A percentile compares a stretch with the other conserved stretches of the same genome.
Evolutionary conservation across 768 basidiomycete species (phyloP).

Genomic region (Pisolithus tinctorius): DNA sequence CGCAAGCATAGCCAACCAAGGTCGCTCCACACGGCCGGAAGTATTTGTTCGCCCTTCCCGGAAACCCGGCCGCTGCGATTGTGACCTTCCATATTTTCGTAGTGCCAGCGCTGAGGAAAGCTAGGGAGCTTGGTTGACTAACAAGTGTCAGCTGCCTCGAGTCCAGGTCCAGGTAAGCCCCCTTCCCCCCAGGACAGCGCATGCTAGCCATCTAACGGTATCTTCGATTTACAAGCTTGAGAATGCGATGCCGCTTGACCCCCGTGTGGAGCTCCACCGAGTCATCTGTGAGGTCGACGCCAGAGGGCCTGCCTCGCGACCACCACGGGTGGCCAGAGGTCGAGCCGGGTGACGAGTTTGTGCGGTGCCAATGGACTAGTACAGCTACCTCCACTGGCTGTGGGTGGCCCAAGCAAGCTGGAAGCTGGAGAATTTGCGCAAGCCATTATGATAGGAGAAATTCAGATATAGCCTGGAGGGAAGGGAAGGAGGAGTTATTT

Average conservation of each 20-base stretch:
- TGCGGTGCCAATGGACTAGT: constrained; percentile 77
- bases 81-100: constrained; percentile 85
- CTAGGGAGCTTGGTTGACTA: constrained; percentile 62
- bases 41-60: constrained; percentile 78
- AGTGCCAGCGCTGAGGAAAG: constrained; percentile 65
- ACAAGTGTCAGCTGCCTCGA: constrained; percentile 50
- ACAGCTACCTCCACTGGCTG: constrained; percentile 46
- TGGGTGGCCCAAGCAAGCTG: constrained; percentile 31
- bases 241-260: constrained; percentile 58
- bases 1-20: constrained; percentile 57
- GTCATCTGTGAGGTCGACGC: constrained; percentile 46
- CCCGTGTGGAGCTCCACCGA: constrained; percentile 79
- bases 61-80: constrained; percentile 84
- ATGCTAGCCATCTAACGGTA: not conserved
- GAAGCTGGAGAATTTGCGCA: constrained; percentile 50
- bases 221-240: constrained; percentile 36
- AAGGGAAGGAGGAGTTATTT: no score
- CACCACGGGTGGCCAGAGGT: constrained; percentile 84
- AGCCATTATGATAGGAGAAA: constrained; percentile 66
- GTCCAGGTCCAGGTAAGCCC: constrained; percentile 56
- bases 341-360: constrained; percentile 74
- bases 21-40: constrained; percentile 34
- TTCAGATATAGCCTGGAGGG: constrained; percentile 27
- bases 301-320: constrained; percentile 51
- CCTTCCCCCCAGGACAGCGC: not conserved